Base-by-base conservation (phyloP, 1,284 basidiomycete species). In the Fomitiporia mediterranea region DNA sequence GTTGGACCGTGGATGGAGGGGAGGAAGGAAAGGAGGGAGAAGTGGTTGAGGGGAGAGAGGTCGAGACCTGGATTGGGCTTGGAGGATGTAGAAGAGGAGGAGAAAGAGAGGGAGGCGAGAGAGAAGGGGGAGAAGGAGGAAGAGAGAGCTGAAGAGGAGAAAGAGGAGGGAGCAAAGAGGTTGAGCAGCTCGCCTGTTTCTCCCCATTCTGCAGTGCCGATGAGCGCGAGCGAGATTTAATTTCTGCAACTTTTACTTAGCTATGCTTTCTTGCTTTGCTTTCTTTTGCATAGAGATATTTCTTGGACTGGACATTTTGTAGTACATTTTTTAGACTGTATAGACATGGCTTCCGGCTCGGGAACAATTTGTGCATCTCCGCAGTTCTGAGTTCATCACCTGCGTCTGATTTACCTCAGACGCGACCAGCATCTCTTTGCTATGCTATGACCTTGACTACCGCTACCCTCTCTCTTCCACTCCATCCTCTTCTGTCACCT, bases 1-100 rank as follows among this genome's bases (percentile, higher is more conserved):
- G 79, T 75, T 0, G 86, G 86, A 3, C 86, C 86, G 21, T 88
- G 86, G 86, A 72, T 82, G 69, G 78, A 83, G 46, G 80, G 79
- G 6, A 73, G 84, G 55, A 66, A 70, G 23, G 77, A 77, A 51
- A 79, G 78, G 70, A 73, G 80, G 11, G 79, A 76, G 48, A 72
- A 69, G 50, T 60, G 58, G 58, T 40, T 60, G 11, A 46, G 35
- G n/a, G 49, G 55, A 4, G 58, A 60, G 50, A 48, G 32, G 4
- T 3, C 43, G 8, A 37, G 38, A 6, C 54, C 55, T 44, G 58
- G 58, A 15, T 21, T 60, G 11, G 23, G 42, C n/a, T 46, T 56
- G 35, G 50, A 56, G 40, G 55, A 56, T 34, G 38, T 32, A n/a
- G 34, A 44, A 40, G 28, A 56, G 39, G 17, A 25, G 17, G 40